phyloP scores from a whole-genome alignment of 495 filamentous ascomycete species.

The Bacidia gigantensis region DNA sequence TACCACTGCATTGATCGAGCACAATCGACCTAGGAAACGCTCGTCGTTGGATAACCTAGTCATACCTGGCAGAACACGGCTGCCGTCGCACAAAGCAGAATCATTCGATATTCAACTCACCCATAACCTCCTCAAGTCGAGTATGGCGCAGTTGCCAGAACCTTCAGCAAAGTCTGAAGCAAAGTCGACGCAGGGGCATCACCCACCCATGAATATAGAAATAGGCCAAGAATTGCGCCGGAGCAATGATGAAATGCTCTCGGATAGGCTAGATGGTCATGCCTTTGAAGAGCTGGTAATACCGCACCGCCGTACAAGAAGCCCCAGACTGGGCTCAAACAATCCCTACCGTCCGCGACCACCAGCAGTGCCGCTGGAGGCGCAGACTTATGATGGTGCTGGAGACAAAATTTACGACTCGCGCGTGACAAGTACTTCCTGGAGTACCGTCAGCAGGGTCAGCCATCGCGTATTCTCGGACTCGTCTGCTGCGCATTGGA shows the following conservation, averaged over 20 bases:
- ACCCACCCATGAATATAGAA: no score
- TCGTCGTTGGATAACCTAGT: conserved; percentile 15
- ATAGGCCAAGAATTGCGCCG: no score
- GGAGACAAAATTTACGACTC: conserved; percentile 8
- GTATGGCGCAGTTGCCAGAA: conserved; percentile 1
- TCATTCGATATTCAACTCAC: conserved; percentile 14
- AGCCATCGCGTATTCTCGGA: conserved; percentile 13
- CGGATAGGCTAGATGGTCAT: not conserved
- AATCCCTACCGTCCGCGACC: not conserved
- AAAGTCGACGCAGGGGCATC: not conserved
- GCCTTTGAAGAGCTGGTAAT: not conserved
- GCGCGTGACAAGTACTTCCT: conserved; percentile 17
- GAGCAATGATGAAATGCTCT: no score
- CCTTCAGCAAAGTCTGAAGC: not conserved
- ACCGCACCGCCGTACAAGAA: not conserved
- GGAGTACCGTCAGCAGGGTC: conserved; percentile 18
- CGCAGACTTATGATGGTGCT: conserved; percentile 9
- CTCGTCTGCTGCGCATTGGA: conserved; percentile 18
- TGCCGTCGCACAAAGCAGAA: conserved; percentile 13
- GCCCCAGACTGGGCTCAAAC: not conserved
- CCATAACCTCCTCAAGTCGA: conserved; percentile 14
- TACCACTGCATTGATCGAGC: not conserved
- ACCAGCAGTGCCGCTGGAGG: not conserved
- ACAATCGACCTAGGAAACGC: conserved; percentile 2
- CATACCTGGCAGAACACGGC: conserved; percentile 12